These are phyloP conservation scores for Yamadazyma insecticola DNA, from an alignment of 805 yeast genomes.

Conservation along the genomic window DNA sequence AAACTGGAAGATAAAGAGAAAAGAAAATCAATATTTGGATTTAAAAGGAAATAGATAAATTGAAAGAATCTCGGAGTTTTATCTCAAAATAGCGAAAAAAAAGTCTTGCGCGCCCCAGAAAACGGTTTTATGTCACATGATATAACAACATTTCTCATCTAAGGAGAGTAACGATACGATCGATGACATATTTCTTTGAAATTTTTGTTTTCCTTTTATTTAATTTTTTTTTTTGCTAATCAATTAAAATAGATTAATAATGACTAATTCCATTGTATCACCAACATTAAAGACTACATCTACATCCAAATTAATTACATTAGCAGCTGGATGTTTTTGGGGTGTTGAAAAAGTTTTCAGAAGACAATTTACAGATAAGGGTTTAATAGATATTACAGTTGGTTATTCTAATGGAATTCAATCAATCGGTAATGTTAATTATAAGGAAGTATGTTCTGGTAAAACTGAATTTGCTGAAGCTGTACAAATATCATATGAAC, in stretches of 20 bases:
- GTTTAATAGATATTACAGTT: conserved; percentile 71
- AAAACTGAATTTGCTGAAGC: conserved; percentile 78
- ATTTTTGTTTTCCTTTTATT: too few relatives aligned
- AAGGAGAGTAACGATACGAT: too few relatives aligned
- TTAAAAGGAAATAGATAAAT: conserved; percentile 21
- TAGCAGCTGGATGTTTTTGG: conserved; percentile 76
- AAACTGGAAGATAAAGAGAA: conserved; percentile 14
- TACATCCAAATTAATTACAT: conserved; percentile 32
- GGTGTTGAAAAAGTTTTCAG: conserved; percentile 82
- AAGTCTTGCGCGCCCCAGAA: too few relatives aligned
- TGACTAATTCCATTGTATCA: conserved; percentile 20
- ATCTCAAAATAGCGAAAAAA: too few relatives aligned
- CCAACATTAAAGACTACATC: conserved; percentile 31
- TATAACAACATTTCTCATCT: too few relatives aligned
- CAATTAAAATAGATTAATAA: too few relatives aligned
- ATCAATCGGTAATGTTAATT: conserved; percentile 34
- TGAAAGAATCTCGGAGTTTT: background rate
- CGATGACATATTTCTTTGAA: too few relatives aligned
- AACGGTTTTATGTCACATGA: too few relatives aligned
- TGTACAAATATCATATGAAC: conserved; percentile 79
- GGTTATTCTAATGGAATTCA: conserved; percentile 90
- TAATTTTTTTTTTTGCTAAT: too few relatives aligned
- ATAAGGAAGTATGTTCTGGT: conserved; percentile 71
- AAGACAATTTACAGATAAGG: conserved; percentile 61
- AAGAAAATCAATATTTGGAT: conserved; percentile 33